phyloP scores from a whole-genome alignment of 1,284 basidiomycete species.

The Ustilago hordei region DNA sequence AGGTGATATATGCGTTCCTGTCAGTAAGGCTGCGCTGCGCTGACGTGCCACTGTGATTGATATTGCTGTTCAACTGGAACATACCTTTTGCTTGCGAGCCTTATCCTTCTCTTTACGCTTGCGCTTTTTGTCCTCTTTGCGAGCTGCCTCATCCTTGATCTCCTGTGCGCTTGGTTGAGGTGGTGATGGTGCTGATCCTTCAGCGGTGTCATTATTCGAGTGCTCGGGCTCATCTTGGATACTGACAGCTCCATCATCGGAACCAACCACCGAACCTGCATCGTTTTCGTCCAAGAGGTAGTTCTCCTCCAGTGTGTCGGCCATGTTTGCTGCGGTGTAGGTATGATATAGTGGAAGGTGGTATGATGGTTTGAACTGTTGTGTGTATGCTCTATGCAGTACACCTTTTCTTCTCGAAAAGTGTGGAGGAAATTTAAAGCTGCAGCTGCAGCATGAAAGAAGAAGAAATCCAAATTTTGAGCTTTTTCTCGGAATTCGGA shows the following conservation, averaged over 20 bases:
- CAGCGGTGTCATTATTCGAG: conserved; percentile 4
- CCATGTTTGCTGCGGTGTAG: conserved; percentile 46
- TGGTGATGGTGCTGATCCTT: background rate
- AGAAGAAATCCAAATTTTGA: conserved; percentile 23
- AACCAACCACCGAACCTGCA: conserved; percentile 29
- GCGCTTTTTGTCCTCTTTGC: conserved; percentile 55
- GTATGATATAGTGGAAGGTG: background rate
- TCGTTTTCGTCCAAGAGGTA: conserved; percentile 56
- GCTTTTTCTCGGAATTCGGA: conserved; percentile 36
- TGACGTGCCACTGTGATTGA: background rate
- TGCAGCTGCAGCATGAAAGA: conserved; percentile 9
- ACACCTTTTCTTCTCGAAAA: conserved; percentile 7
- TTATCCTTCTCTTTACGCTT: conserved; percentile 59
- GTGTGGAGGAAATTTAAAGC: conserved; percentile 31
- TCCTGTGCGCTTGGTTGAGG: conserved; percentile 7
- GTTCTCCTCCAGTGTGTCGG: conserved; percentile 61
- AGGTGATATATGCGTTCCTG: background rate
- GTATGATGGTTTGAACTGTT: background rate
- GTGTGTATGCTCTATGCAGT: conserved; percentile 2
- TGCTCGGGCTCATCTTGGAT: conserved; percentile 33
- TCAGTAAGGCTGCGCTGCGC: background rate
- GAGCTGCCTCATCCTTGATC: conserved; percentile 43
- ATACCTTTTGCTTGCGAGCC: conserved; percentile 57
- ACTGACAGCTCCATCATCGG: conserved; percentile 47
- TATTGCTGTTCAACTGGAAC: background rate